phyloP scores from a whole-genome alignment of 202 grass and related monocot genomes.

The Panicum virgatum region DNA sequence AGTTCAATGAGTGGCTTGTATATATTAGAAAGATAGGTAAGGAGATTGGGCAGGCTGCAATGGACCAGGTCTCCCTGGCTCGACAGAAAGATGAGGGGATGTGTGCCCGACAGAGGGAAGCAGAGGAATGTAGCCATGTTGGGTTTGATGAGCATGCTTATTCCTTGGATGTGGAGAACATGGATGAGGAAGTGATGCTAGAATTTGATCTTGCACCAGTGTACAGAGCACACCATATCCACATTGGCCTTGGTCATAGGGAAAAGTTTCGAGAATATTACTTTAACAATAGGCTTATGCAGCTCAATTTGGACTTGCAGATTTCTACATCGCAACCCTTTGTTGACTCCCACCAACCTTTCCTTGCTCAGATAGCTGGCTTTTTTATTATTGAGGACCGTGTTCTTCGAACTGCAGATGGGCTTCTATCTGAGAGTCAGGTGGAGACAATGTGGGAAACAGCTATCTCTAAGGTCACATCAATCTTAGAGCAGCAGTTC shows the following conservation, averaged over 20 bases:
- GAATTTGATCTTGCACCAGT: conserved; percentile 76
- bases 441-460: conserved; percentile 72
- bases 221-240: conserved; percentile 63
- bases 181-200: conserved; percentile 48
- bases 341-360: conserved; percentile 70
- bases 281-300: conserved; percentile 77
- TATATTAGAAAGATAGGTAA: conserved; percentile 62
- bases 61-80: conserved; percentile 49
- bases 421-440: conserved; percentile 67
- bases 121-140: conserved; percentile 50
- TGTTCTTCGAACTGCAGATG: conserved; percentile 70
- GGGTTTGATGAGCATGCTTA: conserved; percentile 54
- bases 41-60: conserved; percentile 67
- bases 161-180: conserved; percentile 54
- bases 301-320: conserved; percentile 79
- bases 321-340: conserved; percentile 67
- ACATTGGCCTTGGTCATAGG: conserved; percentile 58
- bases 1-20: conserved; percentile 88
- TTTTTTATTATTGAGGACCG: conserved; percentile 84
- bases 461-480: conserved; percentile 63
- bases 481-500: conserved; percentile 72
- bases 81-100: conserved; percentile 56
- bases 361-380: conserved; percentile 74
- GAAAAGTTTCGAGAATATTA: conserved; percentile 80
- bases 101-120: conserved; percentile 51